Evolutionary conservation across 2,329 filamentous ascomycete species (phyloP), one percentile per base, ranked within the genome.

Genomic region (Hypocrella siamensis): DNA sequence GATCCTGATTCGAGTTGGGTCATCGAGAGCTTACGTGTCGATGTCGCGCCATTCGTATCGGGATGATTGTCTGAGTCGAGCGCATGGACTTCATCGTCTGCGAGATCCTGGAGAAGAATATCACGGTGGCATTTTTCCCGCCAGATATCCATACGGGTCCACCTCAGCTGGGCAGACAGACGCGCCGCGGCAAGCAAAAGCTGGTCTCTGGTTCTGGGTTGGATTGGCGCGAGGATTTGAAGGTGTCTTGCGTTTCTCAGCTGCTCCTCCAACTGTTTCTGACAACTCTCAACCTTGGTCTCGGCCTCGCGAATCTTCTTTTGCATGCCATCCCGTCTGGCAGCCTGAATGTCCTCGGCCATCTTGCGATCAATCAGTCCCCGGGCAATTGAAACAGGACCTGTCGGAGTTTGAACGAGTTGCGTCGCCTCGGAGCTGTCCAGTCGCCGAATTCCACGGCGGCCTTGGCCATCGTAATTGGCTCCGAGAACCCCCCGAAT

Each of bases 81-180:
- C 24, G 35, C 24, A 10, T 34, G 40, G 21, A 47, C 45, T 19
- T 41, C 38, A 28, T 93, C 86, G 42, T 93, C 83, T 33, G 88
- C 79, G 7, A 96, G 60, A 48, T 98, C 90, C 53, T 85, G 68
- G 5, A 75, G 63, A 15, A 98, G 60, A 37, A 96, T 86, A 45
- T 94, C 88, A 26, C 79, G 76, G 52, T 98, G 86, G 41, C 86
- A 94, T 47, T 75, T 88, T 45, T 88, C 70, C 33, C 77, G 80
- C 84, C 86, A 94, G 15, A 94, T 90, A 42, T 93, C 84, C 50
- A 92, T 79, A 38, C 88, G 70, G n/a, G 79, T 76, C 88, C 88
- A 94, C 51, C 90, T 93, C 37, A 98, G 59, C 49, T 88, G 85
- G 4, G 84, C 84, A 34, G 86, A 76, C 56, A 93, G 77, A 6